These are phyloP conservation scores for Aspergillus unguis DNA, from an alignment of 2,329 filamentous ascomycete genomes.

Conservation along the genomic window DNA sequence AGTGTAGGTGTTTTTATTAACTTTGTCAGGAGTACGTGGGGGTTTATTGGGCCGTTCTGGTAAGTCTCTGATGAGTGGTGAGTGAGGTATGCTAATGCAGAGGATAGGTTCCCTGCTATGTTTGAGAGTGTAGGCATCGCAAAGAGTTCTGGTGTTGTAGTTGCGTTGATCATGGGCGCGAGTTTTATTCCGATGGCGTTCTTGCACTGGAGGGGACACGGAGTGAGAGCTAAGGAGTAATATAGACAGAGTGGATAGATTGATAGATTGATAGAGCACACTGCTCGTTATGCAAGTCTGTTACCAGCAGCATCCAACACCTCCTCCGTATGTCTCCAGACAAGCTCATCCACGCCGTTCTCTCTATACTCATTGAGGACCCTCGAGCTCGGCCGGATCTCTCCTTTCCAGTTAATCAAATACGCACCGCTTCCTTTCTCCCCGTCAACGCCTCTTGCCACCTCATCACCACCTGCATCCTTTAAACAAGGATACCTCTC, in stretches of 20 bases:
- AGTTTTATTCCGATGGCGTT: constrained; percentile 31
- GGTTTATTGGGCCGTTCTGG: constrained; percentile 40
- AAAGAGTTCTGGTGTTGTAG: constrained; percentile 26
- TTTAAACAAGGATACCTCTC: constrained; percentile 9
- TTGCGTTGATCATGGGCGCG: constrained; percentile 27
- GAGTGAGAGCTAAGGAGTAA: neutral
- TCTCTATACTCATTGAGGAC: constrained; percentile 11
- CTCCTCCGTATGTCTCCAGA: constrained; percentile 14
- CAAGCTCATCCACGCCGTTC: constrained; percentile 2
- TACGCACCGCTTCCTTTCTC: constrained; percentile 12
- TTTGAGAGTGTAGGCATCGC: constrained; percentile 33
- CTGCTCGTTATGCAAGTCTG: neutral
- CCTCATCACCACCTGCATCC: neutral
- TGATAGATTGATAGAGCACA: neutral
- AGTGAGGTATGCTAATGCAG: no score
- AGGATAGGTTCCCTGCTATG: constrained; percentile 28
- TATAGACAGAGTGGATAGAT: neutral
- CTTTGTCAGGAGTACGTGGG: constrained; percentile 48
- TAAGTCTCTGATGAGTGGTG: constrained; percentile 13
- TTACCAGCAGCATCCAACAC: constrained; percentile 2
- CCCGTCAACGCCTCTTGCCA: constrained; percentile 4
- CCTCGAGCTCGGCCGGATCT: constrained; percentile 2
- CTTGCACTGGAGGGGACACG: constrained; percentile 24
- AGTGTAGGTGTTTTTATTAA: constrained; percentile 60
- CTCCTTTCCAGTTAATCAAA: constrained; percentile 15